Base-by-base conservation (phyloP, 2,329 filamentous ascomycete genomes). In the Colletotrichum plurivorum region DNA sequence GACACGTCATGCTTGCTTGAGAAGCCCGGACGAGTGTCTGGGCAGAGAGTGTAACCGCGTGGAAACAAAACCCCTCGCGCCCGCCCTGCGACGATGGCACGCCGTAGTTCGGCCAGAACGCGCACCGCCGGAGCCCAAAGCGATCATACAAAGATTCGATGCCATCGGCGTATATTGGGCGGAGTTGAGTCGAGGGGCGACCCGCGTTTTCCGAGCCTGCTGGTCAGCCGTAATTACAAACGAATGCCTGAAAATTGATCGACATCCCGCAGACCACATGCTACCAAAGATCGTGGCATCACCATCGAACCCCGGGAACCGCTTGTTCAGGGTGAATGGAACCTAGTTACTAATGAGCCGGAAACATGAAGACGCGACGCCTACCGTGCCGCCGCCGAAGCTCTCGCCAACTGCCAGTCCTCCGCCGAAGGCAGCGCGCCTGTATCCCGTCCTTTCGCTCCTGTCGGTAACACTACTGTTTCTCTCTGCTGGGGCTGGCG, bases 41-140 rank as follows among this genome's bases (percentile, higher is more conserved):
- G 41, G 39, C 60, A 48, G 20, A 18, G 5, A 27, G 4, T 45
- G 49, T 59, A 52, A 39, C 51, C 52, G 48, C 31, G 45, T 46
- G 36, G 20, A 45, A 66, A 66, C 66, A 69, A 66, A 69, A 69
- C 66, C 55, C 45, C 56, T 65, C 66, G 43, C 45, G 16, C 27
- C 55, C 18, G 62, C 55, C 60, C 55, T 45, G 5, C 31, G 49
- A 55, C 55, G 31, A 36, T 10, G 5, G 1, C 5, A 10, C 13
- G 31, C 31, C 31, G 31, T 10, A 36, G 8, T 36, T 7, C 27
- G 5, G 3, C n/a, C 43, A 46, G 45, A 12, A n/a, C 43, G 9
- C 45, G 3, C 18, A 18, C 46, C 15, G 46, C 36, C 20, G 18
- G 18, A 52, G n/a, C 13, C 13, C 49, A n/a, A 16, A 48, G n/a